phyloP scores from a whole-genome alignment of 2,329 filamentous ascomycete genomes.

The Botryotinia convoluta region DNA sequence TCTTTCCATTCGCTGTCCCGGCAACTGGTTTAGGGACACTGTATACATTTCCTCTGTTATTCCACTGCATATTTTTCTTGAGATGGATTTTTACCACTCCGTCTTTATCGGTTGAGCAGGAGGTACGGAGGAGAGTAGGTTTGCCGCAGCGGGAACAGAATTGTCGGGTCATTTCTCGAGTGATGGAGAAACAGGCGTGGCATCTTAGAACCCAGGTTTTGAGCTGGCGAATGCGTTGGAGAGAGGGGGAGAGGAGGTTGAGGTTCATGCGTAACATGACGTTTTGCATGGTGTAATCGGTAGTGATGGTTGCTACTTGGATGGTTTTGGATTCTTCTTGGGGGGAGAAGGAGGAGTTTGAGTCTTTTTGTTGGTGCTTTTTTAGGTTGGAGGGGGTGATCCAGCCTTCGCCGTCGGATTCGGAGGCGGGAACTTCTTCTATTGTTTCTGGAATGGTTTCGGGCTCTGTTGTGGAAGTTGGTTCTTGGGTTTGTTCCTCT shows the following conservation, averaged over 20 bases:
- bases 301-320: slow-evolving; percentile 87
- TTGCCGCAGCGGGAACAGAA: slow-evolving; percentile 93
- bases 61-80: slow-evolving; percentile 95
- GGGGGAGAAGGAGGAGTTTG: slow-evolving; percentile 46
- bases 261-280: slow-evolving; percentile 93
- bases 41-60: slow-evolving; percentile 87
- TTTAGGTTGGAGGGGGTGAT: slow-evolving; percentile 93
- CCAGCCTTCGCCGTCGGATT: slow-evolving; percentile 71
- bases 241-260: slow-evolving; percentile 74
- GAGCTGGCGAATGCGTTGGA: slow-evolving; percentile 78
- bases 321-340: slow-evolving; percentile 61
- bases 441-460: slow-evolving; percentile 8
- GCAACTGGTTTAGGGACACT: slow-evolving; percentile 88
- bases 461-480: neutral
- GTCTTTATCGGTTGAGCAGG: slow-evolving; percentile 76
- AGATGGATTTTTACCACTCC: slow-evolving; percentile 84
- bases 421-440: slow-evolving; percentile 31
- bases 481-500: slow-evolving; percentile 15
- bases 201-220: slow-evolving; percentile 90
- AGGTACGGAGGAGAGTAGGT: slow-evolving; percentile 77
- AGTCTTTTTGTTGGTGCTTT: slow-evolving; percentile 72
- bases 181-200: slow-evolving; percentile 86
- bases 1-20: slow-evolving; percentile 76
- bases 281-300: slow-evolving; percentile 98
- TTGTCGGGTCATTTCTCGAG: slow-evolving; percentile 80